phyloP scores from a whole-genome alignment of 768 basidiomycete genomes.

The Neoboletus brunneissimus region DNA sequence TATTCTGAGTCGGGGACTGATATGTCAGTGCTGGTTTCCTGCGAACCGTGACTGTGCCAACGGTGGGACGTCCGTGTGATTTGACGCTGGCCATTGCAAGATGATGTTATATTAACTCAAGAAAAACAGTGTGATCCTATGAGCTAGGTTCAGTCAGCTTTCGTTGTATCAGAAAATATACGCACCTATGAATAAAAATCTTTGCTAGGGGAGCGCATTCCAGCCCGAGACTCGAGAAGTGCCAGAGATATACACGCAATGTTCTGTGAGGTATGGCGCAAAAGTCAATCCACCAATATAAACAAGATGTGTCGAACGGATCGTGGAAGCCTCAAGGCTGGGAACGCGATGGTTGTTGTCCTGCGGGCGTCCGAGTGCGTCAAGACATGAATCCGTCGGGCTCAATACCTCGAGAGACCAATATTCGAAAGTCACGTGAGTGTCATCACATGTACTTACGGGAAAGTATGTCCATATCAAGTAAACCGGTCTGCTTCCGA shows the following conservation, averaged over 20 bases:
- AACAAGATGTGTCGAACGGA: slow-evolving; percentile 20
- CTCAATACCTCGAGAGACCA: slow-evolving; percentile 14
- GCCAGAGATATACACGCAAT: slow-evolving; percentile 14
- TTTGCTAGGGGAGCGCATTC: slow-evolving; percentile 21
- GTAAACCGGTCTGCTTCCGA: background rate
- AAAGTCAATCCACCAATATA: slow-evolving; percentile 19
- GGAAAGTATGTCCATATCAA: slow-evolving; percentile 12
- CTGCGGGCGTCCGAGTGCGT: slow-evolving; percentile 11
- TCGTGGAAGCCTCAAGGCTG: slow-evolving; percentile 8
- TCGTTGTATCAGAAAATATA: background rate
- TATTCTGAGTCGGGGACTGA: slow-evolving; percentile 49
- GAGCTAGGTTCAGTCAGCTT: background rate
- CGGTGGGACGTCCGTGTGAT: slow-evolving; percentile 7
- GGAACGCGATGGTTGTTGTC: slow-evolving; percentile 9
- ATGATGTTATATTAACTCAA: slow-evolving; percentile 7
- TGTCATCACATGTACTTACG: slow-evolving; percentile 5
- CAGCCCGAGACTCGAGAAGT: slow-evolving; percentile 12
- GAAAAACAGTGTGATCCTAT: slow-evolving; percentile 13
- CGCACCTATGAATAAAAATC: slow-evolving; percentile 24
- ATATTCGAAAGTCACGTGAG: slow-evolving; percentile 24
- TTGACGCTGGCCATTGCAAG: slow-evolving; percentile 26
- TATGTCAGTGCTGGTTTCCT: slow-evolving; percentile 59
- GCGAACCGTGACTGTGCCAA: slow-evolving; percentile 34
- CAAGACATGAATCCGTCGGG: slow-evolving; percentile 23
- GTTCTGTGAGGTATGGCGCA: slow-evolving; percentile 6